phyloP scores from a whole-genome alignment of 495 filamentous ascomycete species.

The Aspergillus heteromorphus region DNA sequence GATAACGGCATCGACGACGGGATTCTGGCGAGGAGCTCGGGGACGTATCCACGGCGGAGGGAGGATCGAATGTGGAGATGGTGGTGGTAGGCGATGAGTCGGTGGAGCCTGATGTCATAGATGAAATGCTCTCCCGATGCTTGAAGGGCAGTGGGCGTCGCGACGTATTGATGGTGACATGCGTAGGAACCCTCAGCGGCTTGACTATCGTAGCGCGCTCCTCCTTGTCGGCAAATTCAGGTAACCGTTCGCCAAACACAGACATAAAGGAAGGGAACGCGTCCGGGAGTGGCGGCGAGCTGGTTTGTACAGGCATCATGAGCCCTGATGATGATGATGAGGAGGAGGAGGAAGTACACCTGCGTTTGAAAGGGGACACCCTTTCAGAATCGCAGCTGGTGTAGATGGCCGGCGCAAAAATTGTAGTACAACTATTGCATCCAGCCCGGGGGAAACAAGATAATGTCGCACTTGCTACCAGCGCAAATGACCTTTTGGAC shows the following conservation, averaged over 20 bases:
- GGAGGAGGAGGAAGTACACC: conserved; percentile 18
- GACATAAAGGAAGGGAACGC: conserved; percentile 71
- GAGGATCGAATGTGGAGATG: conserved; percentile 86
- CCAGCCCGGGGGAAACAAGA: conserved; percentile 20
- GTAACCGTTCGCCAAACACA: conserved; percentile 47
- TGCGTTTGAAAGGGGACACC: conserved; percentile 25
- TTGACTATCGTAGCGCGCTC: conserved; percentile 21
- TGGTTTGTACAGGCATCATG: conserved; percentile 46
- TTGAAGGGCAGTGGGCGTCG: conserved; percentile 28
- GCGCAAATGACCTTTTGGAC: conserved; percentile 41
- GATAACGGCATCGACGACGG: conserved; percentile 53
- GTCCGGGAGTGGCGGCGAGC: conserved; percentile 46
- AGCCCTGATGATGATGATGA: conserved; percentile 12
- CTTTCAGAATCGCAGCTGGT: conserved; percentile 21
- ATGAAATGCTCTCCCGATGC: conserved; percentile 53
- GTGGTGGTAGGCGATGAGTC: conserved; percentile 96
- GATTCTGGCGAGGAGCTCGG: conserved; percentile 91
- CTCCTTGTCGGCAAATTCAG: conserved; percentile 24
- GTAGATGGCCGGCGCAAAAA: conserved; percentile 15
- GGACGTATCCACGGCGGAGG: conserved; percentile 81
- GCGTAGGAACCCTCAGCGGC: conserved; percentile 25
- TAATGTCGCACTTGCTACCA: conserved; percentile 36
- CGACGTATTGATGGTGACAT: conserved; percentile 29
- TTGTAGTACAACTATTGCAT: conserved; percentile 17
- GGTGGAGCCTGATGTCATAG: conserved; percentile 74